Evolutionary conservation across 2,329 filamentous ascomycete genomes (phyloP), one percentile per base, ranked within the genome.

Genomic region (Verticillium nonalfalfae): DNA sequence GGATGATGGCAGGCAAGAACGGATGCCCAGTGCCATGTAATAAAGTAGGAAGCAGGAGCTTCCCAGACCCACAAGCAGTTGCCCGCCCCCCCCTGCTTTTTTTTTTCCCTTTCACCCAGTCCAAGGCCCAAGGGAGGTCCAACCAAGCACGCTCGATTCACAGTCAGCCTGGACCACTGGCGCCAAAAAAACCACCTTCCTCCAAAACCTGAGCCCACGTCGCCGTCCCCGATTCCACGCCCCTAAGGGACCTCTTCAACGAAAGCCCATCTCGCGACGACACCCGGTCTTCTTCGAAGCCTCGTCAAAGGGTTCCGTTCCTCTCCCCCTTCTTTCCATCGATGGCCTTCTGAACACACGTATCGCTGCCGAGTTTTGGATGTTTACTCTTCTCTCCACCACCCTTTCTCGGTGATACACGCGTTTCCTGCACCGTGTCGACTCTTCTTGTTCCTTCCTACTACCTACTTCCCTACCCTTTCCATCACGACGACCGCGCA

Each of bases 401-500:
- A 39, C n/a, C 33, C 39, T 34, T 58, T 14, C 33, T 52, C 40
- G 56, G 62, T 39, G n/a, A 18, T 26, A 50, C 40, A 50, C 40
- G 40, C 40, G 40, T 50, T 21, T 50, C 40, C 40, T 50, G 40
- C 40, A 50, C 40, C 40, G 40, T 50, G 40, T 50, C 40, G 40
- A 50, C 55, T 52, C 59, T 63, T 61, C 61, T 40, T 55, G 59
- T 14, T 50, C 38, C 57, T 59, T 50, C 40, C 38, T 61, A 55
- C 40, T n/a, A n/a, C n/a, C n/a, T 59, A 59, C 56, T 56, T 57
- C 62, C 57, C 56, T 15, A 57, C 18, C 62, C 55, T 52, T 15
- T 50, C 18, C 26, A 36, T 14, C 54, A 38, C 34, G n/a, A n/a
- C 33, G 18, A 45, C 15, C 58, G 15, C 31, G 21, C 26, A 26